Evolutionary conservation across 177 flowering plant species (phyloP), one percentile per base, ranked within the genome.

Genomic region (Vitis hybrid): DNA sequence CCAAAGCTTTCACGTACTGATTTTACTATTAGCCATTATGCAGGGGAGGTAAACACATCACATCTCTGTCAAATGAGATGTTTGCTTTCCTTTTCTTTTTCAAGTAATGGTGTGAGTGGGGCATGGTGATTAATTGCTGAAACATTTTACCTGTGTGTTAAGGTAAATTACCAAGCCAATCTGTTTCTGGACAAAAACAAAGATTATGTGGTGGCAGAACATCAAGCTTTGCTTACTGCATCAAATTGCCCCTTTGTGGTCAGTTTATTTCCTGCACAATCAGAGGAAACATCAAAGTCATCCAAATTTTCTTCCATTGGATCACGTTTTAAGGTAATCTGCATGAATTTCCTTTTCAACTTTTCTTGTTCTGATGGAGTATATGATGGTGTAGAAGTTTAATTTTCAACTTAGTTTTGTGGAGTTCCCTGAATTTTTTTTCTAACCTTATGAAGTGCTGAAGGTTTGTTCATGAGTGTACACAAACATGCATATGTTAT

Each of bases 191-290:
- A 88, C 75, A 88, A 88, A 69, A 88, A 88, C 78, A 86, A 86
- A 80, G 92, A 88, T 82, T 88, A 88, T 79, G 92, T 88, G 61
- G 92, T 88, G 75, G 88, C 87, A 30, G 92, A 88, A 74, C 92
- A 88, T 79, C 92, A 86, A 72, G 92, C 72, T 73, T 69, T 88
- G 56, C 74, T 88, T 68, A 80, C 73, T 57, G 86, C 85, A 58
- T 88, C 92, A 11, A 81, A 77, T 59, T 86, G 92, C 73, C n/a
- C 86, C 61, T 88, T 88, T 78, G 92, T 86, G 62, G 87, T 82
- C 2, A 74, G 84, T 67, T 68, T 88, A 45, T 86, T 88, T 74
- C 92, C 92, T 68, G 82, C 83, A 45, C 82, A 75, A 45, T 85
- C 85, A 5, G 84, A 76, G 65, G 90, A 86, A 70, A 80, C 92